Evolutionary conservation across 225 moss, liverwort and hornwort species (phyloP), one percentile per base, ranked within the genome.

Genomic region (Physcomitrellopsis africana): DNA sequence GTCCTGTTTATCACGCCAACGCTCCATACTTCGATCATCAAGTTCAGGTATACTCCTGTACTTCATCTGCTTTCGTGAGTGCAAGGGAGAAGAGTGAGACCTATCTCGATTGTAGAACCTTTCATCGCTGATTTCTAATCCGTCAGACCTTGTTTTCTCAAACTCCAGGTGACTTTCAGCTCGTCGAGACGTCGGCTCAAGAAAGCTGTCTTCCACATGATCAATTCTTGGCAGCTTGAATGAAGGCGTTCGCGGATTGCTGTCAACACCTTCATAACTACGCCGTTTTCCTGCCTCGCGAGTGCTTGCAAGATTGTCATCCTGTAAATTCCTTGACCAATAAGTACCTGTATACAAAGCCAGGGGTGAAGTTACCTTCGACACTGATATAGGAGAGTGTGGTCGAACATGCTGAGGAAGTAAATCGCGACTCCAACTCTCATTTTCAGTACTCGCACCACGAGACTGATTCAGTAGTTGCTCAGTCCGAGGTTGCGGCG

Each of bases 131-230:
- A 59, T 73, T 32, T 41, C 48, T 20, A 58, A n/a, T 44, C 54
- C 60, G 41, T 68, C 60, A 68, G 37, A 55, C 77, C 77, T 54
- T 59, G 48, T 63, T 22, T 55, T 20, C n/a, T 68, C 73, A 15
- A 55, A 63, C 68, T 69, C 64, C 27, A 37, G 26, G 63, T 62
- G 32, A 37, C 7, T 37, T 4, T 37, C 32, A 37, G 32, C 68
- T 49, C 62, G 63, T 57, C 64, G 72, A 41, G 72, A 54, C 24
- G 24, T 56, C 44, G 20, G 68, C 44, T 58, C 52, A 59, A 13
- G 12, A 41, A 54, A 45, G 32, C 43, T 68, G 46, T 44, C 51
- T 9, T 63, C 20, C 29, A 14, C 61, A 29, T 58, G 69, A 51
- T 24, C 74, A 68, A 11, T 44, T 46, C 63, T 69, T 13, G 42